Conservation (phyloP, 306 rosid genomes). For the Cyamopsis tetragonoloba region DNA sequence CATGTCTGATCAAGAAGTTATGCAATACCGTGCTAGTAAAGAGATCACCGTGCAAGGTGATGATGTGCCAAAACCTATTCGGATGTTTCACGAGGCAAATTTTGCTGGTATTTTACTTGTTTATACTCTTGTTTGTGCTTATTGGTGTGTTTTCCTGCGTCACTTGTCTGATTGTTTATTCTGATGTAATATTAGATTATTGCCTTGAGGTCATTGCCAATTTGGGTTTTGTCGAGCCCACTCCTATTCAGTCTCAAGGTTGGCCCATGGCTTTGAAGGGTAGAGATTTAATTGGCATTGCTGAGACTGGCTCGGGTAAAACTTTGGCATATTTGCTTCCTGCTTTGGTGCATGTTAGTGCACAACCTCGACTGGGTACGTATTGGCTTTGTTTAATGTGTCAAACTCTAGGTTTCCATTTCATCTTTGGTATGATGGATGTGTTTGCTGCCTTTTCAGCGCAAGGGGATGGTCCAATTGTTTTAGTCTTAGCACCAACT, state of each 20-base stretch:
- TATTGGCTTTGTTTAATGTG: not conserved
- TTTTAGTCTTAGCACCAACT: slow-evolving; percentile 82
- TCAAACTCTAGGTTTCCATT: not conserved
- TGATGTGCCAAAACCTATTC: slow-evolving; percentile 79
- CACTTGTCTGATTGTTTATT: slow-evolving; percentile 17
- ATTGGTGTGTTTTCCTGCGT: not conserved
- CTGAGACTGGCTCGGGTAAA: slow-evolving; percentile 98
- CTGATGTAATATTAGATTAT: slow-evolving; percentile 44
- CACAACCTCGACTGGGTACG: slow-evolving; percentile 85
- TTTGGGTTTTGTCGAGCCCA: slow-evolving; percentile 94
- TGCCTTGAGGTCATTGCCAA: slow-evolving; percentile 82
- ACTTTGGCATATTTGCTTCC: slow-evolving; percentile 88
- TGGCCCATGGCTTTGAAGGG: slow-evolving; percentile 99
- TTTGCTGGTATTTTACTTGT: slow-evolving; percentile 64
- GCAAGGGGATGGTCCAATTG: slow-evolving; percentile 87
- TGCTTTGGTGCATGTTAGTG: slow-evolving; percentile 83
- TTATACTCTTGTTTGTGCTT: slow-evolving; percentile 6
- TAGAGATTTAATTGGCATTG: slow-evolving; percentile 92
- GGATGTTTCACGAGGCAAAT: slow-evolving; percentile 65
- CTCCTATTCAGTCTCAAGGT: slow-evolving; percentile 97
- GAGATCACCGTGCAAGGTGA: slow-evolving; percentile 83
- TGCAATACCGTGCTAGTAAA: slow-evolving; percentile 51
- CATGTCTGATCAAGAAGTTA: slow-evolving; percentile 69
- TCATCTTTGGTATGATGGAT: slow-evolving; percentile 6
- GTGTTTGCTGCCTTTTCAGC: slow-evolving; percentile 40